Percentiles rank a stretch among this genome's conserved stretches.
Conservation (phyloP, 2,329 filamentous ascomycete genomes). For the Fusarium mangiferae region DNA sequence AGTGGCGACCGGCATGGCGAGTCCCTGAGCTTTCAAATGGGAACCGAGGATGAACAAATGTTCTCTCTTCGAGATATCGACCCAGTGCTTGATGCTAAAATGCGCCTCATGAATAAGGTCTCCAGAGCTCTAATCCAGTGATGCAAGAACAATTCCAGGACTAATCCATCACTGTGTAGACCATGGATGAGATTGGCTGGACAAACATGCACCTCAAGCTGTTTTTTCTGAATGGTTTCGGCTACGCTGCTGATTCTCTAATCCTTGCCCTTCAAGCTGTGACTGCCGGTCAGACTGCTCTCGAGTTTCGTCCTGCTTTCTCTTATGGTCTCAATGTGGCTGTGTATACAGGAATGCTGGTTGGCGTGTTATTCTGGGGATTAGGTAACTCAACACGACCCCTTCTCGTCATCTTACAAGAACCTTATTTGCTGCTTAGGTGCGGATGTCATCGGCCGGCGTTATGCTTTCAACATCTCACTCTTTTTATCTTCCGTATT, state of each 20-base stretch:
- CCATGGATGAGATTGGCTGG: neutral
- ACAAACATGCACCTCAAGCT: neutral
- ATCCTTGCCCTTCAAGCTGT: neutral
- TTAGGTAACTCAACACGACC: neutral
- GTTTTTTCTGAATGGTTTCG: neutral
- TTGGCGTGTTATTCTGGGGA: neutral
- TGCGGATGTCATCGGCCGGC: neutral
- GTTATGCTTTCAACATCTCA: neutral
- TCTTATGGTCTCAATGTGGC: neutral
- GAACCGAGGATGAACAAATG: neutral
- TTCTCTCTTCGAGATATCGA: neutral
- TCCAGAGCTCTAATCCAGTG: accelerated
- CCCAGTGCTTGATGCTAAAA: neutral
- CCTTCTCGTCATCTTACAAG: neutral
- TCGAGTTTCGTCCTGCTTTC: neutral
- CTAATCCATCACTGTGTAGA: neutral
- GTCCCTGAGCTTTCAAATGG: neutral
- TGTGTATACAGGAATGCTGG: neutral
- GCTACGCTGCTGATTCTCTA: neutral
- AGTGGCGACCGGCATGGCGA: neutral
- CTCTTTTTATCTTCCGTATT: neutral
- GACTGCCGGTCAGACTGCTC: neutral
- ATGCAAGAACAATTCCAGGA: too few relatives aligned
- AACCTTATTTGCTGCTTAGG: neutral
- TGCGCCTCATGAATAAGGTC: neutral